Percentiles rank a stretch among this genome's conserved stretches.
Conservation (phyloP, 192 early-diverging fungal species). For the Rhizophagus prolifer region DNA sequence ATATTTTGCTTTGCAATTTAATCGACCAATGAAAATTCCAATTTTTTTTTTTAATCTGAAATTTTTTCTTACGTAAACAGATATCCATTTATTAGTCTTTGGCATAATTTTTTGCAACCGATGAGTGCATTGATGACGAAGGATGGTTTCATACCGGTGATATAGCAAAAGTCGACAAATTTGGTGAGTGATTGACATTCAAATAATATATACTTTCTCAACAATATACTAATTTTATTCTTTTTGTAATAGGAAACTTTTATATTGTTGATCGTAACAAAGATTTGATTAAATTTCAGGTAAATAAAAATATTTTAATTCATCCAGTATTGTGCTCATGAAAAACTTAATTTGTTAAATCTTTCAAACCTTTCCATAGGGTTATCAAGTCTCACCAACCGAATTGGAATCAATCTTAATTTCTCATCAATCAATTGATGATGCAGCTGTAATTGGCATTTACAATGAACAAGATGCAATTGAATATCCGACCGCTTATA, state of each 20-base stretch:
- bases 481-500: slow-evolving; percentile 76
- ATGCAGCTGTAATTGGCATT: slow-evolving; percentile 68
- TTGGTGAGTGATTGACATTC: slow-evolving; percentile 36
- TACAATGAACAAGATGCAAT: slow-evolving; percentile 64
- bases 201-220: no score
- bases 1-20: no score
- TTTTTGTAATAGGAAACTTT: slow-evolving; percentile 38
- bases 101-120: no score
- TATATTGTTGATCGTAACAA: slow-evolving; percentile 77
- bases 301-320: slow-evolving; percentile 29
- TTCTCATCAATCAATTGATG: slow-evolving; percentile 66
- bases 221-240: no score
- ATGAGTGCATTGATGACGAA: slow-evolving; percentile 66
- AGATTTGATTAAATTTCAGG: slow-evolving; percentile 93
- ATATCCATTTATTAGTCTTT: no score
- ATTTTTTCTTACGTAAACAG: no score
- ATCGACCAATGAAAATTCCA: no score
- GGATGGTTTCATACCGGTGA: slow-evolving; percentile 86
- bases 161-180: slow-evolving; percentile 66
- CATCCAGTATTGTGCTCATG: no score
- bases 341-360: no score
- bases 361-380: slow-evolving; percentile 13
- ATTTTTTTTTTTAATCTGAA: no score
- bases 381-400: slow-evolving; percentile 78
- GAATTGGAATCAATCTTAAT: slow-evolving; percentile 80